Evolutionary conservation across 129 eudicot species (phyloP).

Genomic region (Lonicera japonica): DNA sequence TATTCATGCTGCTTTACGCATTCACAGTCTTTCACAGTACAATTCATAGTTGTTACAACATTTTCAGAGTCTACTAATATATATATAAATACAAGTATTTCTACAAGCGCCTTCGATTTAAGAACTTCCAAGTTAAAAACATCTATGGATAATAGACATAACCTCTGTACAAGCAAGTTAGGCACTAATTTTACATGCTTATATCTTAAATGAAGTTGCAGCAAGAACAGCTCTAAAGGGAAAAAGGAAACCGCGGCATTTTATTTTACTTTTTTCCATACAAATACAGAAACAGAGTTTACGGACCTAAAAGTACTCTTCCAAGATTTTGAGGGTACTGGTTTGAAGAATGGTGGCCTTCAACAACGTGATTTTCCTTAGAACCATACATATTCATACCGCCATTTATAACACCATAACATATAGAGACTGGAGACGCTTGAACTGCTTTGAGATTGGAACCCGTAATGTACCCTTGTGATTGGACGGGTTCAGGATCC

Average conservation of each 20-base stretch:
- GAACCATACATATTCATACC: slow-evolving; percentile 48
- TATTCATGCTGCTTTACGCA: background rate
- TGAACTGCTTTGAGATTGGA: slow-evolving; percentile 33
- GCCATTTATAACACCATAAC: slow-evolving; percentile 47
- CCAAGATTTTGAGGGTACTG: slow-evolving; percentile 50
- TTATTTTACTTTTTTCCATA: slow-evolving; percentile 21
- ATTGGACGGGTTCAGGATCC: slow-evolving; percentile 23
- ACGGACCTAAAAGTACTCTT: slow-evolving; percentile 52
- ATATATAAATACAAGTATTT: background rate
- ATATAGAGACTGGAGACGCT: slow-evolving; percentile 31
- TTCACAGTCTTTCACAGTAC: background rate
- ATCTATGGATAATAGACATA: too few relatives aligned
- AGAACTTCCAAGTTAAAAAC: background rate
- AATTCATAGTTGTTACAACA: background rate
- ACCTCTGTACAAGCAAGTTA: slow-evolving; percentile 12
- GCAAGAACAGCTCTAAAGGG: slow-evolving; percentile 18
- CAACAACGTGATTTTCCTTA: slow-evolving; percentile 40
- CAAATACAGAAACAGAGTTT: slow-evolving; percentile 11
- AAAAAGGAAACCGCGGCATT: slow-evolving; percentile 8
- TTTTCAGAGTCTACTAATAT: background rate
- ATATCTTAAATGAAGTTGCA: slow-evolving; percentile 3
- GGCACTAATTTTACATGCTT: background rate
- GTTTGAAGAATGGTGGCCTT: slow-evolving; percentile 47
- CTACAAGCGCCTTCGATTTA: background rate
- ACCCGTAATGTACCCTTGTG: slow-evolving; percentile 23